These are phyloP conservation scores for Acaromyces ingoldii DNA, from an alignment of 1,284 basidiomycete species.

Conservation along the genomic window DNA sequence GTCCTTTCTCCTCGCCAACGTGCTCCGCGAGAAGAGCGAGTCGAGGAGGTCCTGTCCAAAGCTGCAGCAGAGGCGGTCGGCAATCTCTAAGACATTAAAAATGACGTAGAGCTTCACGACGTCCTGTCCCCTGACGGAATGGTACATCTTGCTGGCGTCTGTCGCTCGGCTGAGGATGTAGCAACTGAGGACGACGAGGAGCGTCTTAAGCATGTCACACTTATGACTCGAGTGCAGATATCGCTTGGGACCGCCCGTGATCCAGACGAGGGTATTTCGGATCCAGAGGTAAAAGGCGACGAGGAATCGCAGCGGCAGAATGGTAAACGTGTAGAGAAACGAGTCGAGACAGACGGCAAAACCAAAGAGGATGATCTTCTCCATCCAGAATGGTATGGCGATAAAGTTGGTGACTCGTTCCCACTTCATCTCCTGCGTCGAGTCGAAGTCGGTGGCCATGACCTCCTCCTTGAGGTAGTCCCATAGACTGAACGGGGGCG, in stretches of 20 bases:
- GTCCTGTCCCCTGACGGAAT: constrained; percentile 88
- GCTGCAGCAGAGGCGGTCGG: constrained; percentile 86
- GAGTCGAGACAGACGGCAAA: constrained; percentile 92
- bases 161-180: constrained; percentile 73
- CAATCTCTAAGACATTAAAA: constrained; percentile 83
- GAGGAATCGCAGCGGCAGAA: constrained; percentile 75
- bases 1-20: constrained; percentile 62
- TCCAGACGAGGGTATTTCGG: constrained; percentile 29
- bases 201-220: constrained; percentile 75
- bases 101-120: constrained; percentile 92
- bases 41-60: constrained; percentile 97
- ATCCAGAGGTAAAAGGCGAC: constrained; percentile 41
- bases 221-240: constrained; percentile 64
- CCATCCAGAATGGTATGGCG: constrained; percentile 83
- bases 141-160: constrained; percentile 97
- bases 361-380: constrained; percentile 91
- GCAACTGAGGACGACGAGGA: constrained; percentile 73
- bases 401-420: constrained; percentile 97
- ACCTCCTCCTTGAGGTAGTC: constrained; percentile 78
- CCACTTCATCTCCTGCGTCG: constrained; percentile 87
- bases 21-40: constrained; percentile 88
- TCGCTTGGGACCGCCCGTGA: constrained; percentile 22
- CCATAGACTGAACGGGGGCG: constrained; percentile 64
- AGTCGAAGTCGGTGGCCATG: constrained; percentile 83
- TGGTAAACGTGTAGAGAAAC: constrained; percentile 96